Percentiles rank a stretch among this genome's conserved stretches.
These are phyloP conservation scores for Clarireedia hainanense DNA, from an alignment of 2,329 filamentous ascomycete species.

Conservation along the genomic window DNA sequence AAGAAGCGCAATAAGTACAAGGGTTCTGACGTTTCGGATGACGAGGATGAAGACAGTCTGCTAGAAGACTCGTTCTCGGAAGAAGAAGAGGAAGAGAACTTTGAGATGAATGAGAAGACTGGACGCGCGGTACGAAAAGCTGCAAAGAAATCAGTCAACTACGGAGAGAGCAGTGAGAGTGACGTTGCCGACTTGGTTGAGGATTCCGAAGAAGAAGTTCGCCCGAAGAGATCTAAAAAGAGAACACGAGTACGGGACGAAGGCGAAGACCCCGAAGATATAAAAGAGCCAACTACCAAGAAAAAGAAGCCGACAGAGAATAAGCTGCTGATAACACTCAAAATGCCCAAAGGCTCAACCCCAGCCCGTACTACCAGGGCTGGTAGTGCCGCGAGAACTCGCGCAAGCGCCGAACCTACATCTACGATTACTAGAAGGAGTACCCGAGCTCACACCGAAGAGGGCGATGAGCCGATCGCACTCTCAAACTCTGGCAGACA, in stretches of 20 bases:
- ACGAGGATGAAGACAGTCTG: conserved; percentile 45
- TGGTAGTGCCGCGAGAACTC: conserved; percentile 22
- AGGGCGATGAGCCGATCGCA: conserved; percentile 48
- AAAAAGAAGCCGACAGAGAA: conserved; percentile 5
- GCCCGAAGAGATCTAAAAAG: conserved; percentile 20
- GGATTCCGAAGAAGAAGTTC: conserved; percentile 20
- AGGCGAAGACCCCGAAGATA: conserved; percentile 25
- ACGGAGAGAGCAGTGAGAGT: conserved; percentile 38
- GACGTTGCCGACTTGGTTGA: conserved; percentile 31
- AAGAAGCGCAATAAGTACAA: conserved; percentile 40
- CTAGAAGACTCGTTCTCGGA: conserved; percentile 43
- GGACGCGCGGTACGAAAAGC: conserved; percentile 43
- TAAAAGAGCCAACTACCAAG: conserved; percentile 6
- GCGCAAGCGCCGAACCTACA: conserved; percentile 21
- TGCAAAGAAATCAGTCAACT: conserved; percentile 38
- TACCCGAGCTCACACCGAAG: conserved; percentile 33
- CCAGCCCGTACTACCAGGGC: conserved; percentile 22
- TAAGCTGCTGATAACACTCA: conserved; percentile 24
- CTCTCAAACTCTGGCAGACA: conserved; percentile 55
- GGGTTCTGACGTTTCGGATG: conserved; percentile 56
- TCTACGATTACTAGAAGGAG: conserved; percentile 23
- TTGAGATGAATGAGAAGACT: conserved; percentile 38
- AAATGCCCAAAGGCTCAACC: conserved; percentile 16
- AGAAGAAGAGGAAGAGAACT: conserved; percentile 32
- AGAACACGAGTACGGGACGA: conserved; percentile 17